Conservation (phyloP, 2,329 filamentous ascomycete genomes). For the Fusarium brachygibbosum region DNA sequence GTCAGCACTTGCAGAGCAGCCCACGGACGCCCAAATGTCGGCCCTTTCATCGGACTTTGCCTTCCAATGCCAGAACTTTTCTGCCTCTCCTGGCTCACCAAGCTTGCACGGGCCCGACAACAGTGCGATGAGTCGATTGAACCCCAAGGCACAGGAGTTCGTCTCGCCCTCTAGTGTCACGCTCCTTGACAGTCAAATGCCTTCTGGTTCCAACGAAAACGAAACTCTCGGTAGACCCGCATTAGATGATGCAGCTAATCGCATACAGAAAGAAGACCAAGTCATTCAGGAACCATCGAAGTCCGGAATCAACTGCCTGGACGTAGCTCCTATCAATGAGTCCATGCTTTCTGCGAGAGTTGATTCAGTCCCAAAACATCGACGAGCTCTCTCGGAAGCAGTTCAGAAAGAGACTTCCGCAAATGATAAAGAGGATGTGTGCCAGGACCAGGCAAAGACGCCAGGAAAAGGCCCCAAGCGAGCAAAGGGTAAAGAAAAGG, state of each 20-base stretch:
- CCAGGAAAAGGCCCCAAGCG: slow-evolving; percentile 32
- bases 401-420: neutral
- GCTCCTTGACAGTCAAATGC: neutral
- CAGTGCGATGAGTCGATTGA: slow-evolving; percentile 27
- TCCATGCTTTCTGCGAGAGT: neutral
- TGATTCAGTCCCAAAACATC: neutral
- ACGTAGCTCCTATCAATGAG: neutral
- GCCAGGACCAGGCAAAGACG: slow-evolving; percentile 19
- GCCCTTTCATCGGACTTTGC: slow-evolving; percentile 33
- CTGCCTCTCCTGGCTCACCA: neutral
- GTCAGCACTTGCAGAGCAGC: slow-evolving; percentile 36
- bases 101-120: slow-evolving; percentile 1
- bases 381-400: slow-evolving; percentile 12
- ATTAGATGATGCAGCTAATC: neutral
- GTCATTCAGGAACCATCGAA: neutral
- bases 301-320: neutral
- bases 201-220: neutral
- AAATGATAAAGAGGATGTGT: slow-evolving; percentile 5
- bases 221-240: neutral
- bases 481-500: slow-evolving; percentile 36
- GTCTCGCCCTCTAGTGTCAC: slow-evolving; percentile 38
- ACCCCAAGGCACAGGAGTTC: slow-evolving; percentile 44
- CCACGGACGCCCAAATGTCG: slow-evolving; percentile 7
- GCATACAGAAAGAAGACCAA: neutral
- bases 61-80: slow-evolving; percentile 16